Evolutionary conservation across 2,329 filamentous ascomycete species (phyloP), one percentile per base, ranked within the genome.

Genomic region (Beauveria pseudobassiana): DNA sequence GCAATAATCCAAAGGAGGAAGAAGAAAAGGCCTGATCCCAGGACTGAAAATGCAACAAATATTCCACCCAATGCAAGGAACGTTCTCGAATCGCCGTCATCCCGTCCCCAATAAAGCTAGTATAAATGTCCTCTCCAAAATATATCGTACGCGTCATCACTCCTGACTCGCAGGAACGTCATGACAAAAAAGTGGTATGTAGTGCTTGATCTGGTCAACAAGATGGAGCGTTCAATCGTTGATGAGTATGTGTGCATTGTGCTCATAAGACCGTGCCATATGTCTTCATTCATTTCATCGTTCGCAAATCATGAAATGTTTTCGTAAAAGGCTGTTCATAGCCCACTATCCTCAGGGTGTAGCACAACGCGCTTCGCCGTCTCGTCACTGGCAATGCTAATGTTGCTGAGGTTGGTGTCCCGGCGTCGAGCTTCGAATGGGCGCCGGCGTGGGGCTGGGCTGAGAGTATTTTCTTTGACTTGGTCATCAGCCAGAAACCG

Each of bases 361-460:
- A 76, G 67, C 45, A 74, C 65, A 20, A 84, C 69, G 69, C 85
- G 85, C 74, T 86, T 87, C 45, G 85, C 85, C 49, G 85, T 87
- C 66, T 87, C 85, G 1, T 82, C 85, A 68, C 84, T 87, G 38
- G 80, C 82, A 30, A 83, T 81, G 65, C 82, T 86, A 1, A 81
- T 82, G 66, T 85, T 84, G 59, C 82, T 86, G 1, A 81, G 81
- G 65, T 85, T 83, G 53, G 84, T 87, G 65, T 84, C 82, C 38
- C 85, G 79, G 62, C 84, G 77, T 63, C 74, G 75, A 2, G 78
- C 73, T 51, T 73, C 74, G 57, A 75, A 75, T 34, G 71, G 73
- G 16, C 57, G 57, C 18, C 52, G 22, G 34, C 57, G 57, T 5
- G 72, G 55, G 63, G 66, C 42, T 62, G 64, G 57, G 30, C 67